These are phyloP conservation scores for Zizania palustris DNA, from an alignment of 202 grass and related monocot species.

Conservation along the genomic window DNA sequence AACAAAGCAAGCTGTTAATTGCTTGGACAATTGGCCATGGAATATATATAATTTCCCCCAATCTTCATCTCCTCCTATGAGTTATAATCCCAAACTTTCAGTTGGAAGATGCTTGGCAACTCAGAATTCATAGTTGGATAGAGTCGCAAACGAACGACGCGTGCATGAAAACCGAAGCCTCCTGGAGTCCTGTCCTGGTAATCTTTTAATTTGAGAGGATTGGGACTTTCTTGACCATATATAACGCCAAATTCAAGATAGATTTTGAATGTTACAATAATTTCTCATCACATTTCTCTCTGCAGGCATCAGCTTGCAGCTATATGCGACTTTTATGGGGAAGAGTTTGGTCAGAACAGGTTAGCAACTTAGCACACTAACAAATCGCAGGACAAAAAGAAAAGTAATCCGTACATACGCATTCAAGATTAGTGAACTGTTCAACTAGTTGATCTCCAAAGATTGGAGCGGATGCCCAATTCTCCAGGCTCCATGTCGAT, in stretches of 20 bases:
- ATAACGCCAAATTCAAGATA: no score
- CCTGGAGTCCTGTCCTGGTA: background rate
- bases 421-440: no score
- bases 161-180: background rate
- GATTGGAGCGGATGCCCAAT: no score
- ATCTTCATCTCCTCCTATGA: no score
- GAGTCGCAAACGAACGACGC: background rate
- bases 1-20: background rate
- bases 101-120: constrained; percentile 4
- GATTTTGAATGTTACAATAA: background rate
- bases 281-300: background rate
- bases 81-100: background rate
- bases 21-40: no score
- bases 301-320: background rate
- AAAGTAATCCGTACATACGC: no score
- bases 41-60: no score
- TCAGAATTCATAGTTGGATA: background rate
- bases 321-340: background rate
- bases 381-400: no score
- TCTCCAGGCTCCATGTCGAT: no score
- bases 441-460: no score
- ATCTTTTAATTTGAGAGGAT: no score
- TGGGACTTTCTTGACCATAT: no score
- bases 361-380: background rate
- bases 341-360: background rate